A percentile compares a stretch with the other conserved stretches of the same genome.
Evolutionary conservation across 176 grass and related monocot species (phyloP).

Genomic region (Miscanthus lutarioriparius): DNA sequence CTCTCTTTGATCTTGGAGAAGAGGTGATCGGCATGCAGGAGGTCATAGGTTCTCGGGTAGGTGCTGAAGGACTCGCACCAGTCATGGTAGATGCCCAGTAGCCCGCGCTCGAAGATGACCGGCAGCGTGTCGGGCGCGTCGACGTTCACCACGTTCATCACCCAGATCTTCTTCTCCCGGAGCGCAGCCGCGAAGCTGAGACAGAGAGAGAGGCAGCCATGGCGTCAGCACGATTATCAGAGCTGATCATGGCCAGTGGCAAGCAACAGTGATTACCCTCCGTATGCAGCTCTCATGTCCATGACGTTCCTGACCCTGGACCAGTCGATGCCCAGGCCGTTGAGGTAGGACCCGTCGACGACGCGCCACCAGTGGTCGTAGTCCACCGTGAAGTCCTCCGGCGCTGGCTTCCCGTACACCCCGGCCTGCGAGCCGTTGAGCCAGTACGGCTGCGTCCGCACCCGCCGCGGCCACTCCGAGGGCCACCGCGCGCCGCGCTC

Average conservation of each 20-base stretch:
- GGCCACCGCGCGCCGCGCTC: slow-evolving; percentile 68
- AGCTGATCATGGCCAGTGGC: background rate
- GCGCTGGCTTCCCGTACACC: slow-evolving; percentile 68
- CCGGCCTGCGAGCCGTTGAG: slow-evolving; percentile 58
- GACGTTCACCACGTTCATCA: slow-evolving; percentile 91
- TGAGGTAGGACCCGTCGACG: slow-evolving; percentile 26
- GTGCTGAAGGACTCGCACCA: slow-evolving; percentile 99
- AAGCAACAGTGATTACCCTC: too few relatives aligned
- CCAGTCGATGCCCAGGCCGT: too few relatives aligned
- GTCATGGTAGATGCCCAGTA: slow-evolving; percentile 96
- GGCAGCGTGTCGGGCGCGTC: slow-evolving; percentile 87
- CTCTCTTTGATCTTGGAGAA: slow-evolving; percentile 90
- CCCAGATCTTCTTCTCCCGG: slow-evolving; percentile 75
- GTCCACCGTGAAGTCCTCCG: slow-evolving; percentile 70
- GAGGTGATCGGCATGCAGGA: slow-evolving; percentile 85
- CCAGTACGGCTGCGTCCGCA: slow-evolving; percentile 67
- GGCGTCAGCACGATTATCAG: background rate
- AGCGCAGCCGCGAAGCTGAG: slow-evolving; percentile 77
- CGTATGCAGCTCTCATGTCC: too few relatives aligned
- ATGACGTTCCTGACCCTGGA: too few relatives aligned
- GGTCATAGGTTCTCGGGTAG: slow-evolving; percentile 91
- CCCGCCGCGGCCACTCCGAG: slow-evolving; percentile 58
- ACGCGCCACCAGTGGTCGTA: slow-evolving; percentile 71
- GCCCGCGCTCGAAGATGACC: slow-evolving; percentile 88
- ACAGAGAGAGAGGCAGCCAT: background rate